phyloP scores from a whole-genome alignment of 2,329 filamentous ascomycete species.

The Aspergillus fischeri region DNA sequence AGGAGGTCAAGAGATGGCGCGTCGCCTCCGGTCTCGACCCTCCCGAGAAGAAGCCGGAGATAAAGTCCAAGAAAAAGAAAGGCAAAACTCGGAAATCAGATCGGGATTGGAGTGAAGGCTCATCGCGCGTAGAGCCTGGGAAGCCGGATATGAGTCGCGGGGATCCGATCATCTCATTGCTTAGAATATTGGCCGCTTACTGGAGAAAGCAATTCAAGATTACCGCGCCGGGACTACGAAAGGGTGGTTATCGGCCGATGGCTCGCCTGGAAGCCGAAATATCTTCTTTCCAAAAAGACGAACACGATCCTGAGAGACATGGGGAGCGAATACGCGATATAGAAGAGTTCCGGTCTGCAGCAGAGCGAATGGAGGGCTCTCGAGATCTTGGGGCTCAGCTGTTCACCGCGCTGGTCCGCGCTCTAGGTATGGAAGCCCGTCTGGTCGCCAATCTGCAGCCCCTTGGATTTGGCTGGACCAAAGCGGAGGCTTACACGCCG shows the following conservation, averaged over 20 bases:
- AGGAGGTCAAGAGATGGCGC: constrained; percentile 70
- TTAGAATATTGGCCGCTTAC: constrained; percentile 73
- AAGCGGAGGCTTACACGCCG: constrained; percentile 69
- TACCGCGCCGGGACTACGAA: constrained; percentile 75
- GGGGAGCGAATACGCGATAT: constrained; percentile 71
- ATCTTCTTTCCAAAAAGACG: constrained; percentile 62
- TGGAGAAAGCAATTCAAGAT: constrained; percentile 83
- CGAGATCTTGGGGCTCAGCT: constrained; percentile 84
- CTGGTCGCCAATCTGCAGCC: constrained; percentile 83
- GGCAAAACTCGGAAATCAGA: constrained; percentile 37
- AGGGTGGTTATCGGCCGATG: constrained; percentile 82
- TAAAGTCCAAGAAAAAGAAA: constrained; percentile 40
- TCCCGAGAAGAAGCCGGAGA: constrained; percentile 38
- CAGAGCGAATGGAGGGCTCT: constrained; percentile 70
- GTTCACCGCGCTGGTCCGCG: constrained; percentile 79
- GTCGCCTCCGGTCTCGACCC: constrained; percentile 60
- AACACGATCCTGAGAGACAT: constrained; percentile 60
- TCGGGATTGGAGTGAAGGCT: constrained; percentile 69
- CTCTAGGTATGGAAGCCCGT: constrained; percentile 74
- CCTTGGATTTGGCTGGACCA: constrained; percentile 85
- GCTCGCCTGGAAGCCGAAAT: constrained; percentile 69
- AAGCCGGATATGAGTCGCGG: constrained; percentile 74
- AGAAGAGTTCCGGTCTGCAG: constrained; percentile 64
- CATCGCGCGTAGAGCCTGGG: constrained; percentile 65
- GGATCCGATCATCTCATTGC: constrained; percentile 72